Conservation (phyloP, 2,329 filamentous ascomycete species). For the Botrytis byssoidea region DNA sequence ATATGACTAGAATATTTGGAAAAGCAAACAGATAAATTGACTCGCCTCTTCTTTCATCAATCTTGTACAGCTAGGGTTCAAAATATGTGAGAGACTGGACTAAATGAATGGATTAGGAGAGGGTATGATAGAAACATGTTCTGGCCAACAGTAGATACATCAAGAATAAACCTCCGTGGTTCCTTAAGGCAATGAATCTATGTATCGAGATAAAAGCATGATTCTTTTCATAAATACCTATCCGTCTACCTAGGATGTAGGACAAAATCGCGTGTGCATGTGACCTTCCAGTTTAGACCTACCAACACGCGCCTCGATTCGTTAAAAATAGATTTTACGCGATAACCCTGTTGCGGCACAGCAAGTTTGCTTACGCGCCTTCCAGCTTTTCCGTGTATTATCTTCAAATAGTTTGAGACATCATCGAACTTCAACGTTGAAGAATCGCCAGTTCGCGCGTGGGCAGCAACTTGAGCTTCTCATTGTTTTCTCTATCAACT, state of each 20-base stretch:
- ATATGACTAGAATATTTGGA: neutral
- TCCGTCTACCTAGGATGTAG: too few species aligned
- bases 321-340: neutral
- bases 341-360: neutral
- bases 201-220: neutral
- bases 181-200: neutral
- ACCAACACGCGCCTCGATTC: neutral
- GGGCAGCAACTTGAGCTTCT: too few species aligned
- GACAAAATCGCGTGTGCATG: conserved; percentile 1
- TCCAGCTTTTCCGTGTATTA: neutral
- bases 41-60: neutral
- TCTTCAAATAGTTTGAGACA: neutral
- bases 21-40: neutral
- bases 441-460: too few species aligned
- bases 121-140: neutral
- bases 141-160: neutral
- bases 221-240: neutral
- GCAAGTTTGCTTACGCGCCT: neutral
- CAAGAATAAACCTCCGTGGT: neutral
- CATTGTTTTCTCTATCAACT: neutral
- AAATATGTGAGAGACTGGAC: neutral
- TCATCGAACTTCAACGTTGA: too few species aligned
- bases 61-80: neutral
- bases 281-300: neutral
- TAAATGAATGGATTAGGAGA: neutral